A percentile compares a stretch with the other conserved stretches of the same genome.
These are phyloP conservation scores for Floccularia luteovirens DNA, from an alignment of 768 basidiomycete species.

Conservation along the genomic window DNA sequence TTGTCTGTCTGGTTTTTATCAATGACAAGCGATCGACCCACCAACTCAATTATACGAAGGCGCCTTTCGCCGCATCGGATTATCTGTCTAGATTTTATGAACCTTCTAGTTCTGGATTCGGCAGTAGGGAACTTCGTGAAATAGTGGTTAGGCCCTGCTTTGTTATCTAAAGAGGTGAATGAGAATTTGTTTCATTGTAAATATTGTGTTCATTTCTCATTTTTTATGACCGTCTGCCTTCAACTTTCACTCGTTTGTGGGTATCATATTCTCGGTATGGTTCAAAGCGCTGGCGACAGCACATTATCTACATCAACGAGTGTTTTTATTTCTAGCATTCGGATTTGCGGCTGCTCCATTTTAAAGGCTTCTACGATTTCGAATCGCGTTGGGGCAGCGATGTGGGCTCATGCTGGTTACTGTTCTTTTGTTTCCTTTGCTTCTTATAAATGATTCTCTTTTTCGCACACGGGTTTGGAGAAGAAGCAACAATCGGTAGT, in stretches of 20 bases:
- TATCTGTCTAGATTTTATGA: no score
- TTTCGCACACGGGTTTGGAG: slow-evolving; percentile 52
- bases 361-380: slow-evolving; percentile 80
- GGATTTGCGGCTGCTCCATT: slow-evolving; percentile 80
- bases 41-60: no score
- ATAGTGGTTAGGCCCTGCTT: slow-evolving; percentile 29
- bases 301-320: slow-evolving; percentile 59
- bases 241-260: slow-evolving; percentile 63
- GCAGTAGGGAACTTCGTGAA: slow-evolving; percentile 18
- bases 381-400: slow-evolving; percentile 86
- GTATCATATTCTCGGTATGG: slow-evolving; percentile 51
- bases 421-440: not conserved
- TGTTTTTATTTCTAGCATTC: slow-evolving; percentile 49
- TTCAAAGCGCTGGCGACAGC: slow-evolving; percentile 66
- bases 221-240: slow-evolving; percentile 47
- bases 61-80: no score
- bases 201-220: slow-evolving; percentile 2
- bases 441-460: slow-evolving; percentile 1
- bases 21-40: no score
- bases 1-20: no score
- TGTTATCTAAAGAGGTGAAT: slow-evolving; percentile 37
- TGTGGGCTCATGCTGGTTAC: slow-evolving; percentile 79
- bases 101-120: slow-evolving; percentile 20
- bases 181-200: not conserved
- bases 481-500: slow-evolving; percentile 51